Evolutionary conservation across 1,139 yeast genomes (phyloP).

Genomic region (Blastobotrys arbuscula): DNA sequence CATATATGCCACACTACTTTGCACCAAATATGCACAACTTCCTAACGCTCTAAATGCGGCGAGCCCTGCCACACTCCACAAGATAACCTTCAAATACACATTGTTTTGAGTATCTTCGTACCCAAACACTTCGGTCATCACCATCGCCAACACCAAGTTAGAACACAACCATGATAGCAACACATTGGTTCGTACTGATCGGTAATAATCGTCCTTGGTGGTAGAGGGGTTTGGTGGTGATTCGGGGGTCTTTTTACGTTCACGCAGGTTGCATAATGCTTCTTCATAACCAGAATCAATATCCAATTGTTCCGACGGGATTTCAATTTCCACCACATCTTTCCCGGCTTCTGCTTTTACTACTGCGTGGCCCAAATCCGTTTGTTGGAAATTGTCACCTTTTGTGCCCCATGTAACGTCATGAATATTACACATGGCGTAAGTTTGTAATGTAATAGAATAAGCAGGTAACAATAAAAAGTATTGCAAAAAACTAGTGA

Average conservation of each 20-base stretch:
- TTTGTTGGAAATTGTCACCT: constrained; percentile 75
- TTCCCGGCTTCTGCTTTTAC: constrained; percentile 50
- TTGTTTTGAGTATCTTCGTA: constrained; percentile 62
- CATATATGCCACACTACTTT: constrained; percentile 35
- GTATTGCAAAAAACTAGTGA: constrained; percentile 80
- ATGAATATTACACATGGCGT: constrained; percentile 92
- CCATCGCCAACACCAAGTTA: constrained; percentile 74
- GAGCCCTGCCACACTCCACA: constrained; percentile 86
- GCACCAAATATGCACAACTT: constrained; percentile 58
- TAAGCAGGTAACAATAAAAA: constrained; percentile 86
- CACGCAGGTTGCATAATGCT: constrained; percentile 65
- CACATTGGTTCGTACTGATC: constrained; percentile 89
- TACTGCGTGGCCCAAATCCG: constrained; percentile 60
- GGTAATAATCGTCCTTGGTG: constrained; percentile 82
- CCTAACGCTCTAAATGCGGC: constrained; percentile 78
- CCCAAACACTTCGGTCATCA: constrained; percentile 74
- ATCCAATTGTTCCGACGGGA: constrained; percentile 84
- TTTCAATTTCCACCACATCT: constrained; percentile 71
- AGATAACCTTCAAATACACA: constrained; percentile 70
- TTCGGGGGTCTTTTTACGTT: constrained; percentile 51
- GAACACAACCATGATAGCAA: constrained; percentile 88
- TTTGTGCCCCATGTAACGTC: constrained; percentile 98
- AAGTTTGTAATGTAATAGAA: constrained; percentile 84
- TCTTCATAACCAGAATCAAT: constrained; percentile 83
- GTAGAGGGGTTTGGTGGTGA: constrained; percentile 49